Evolutionary conservation across 164 flowering plant species (phyloP).

Genomic region (Houttuynia cordata): DNA sequence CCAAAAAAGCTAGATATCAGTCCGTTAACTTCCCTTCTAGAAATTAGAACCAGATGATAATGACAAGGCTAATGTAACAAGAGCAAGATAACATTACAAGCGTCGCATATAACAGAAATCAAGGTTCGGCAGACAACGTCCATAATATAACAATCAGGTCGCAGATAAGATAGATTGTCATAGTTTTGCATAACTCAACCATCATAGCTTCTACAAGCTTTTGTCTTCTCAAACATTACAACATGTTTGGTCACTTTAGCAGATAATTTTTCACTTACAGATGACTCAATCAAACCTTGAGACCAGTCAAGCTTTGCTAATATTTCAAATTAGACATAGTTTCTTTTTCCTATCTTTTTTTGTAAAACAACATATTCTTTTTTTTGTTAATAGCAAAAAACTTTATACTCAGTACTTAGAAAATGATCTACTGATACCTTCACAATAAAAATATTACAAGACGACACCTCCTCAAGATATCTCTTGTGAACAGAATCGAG

Average conservation of each 20-base stretch:
- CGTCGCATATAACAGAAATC: too few relatives aligned
- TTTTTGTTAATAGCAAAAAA: too few relatives aligned
- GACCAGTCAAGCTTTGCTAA: neutral
- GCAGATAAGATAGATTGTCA: too few relatives aligned
- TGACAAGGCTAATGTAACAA: too few relatives aligned
- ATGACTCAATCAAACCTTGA: neutral
- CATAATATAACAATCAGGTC: too few relatives aligned
- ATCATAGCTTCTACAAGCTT: neutral
- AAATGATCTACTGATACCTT: slow-evolving; percentile 29
- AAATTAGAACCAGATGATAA: too few relatives aligned
- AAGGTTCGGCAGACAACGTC: too few relatives aligned
- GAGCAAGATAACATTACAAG: neutral
- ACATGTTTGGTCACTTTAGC: neutral
- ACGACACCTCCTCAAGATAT: slow-evolving; percentile 59
- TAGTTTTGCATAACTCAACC: too few relatives aligned
- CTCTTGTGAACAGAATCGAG: slow-evolving; percentile 47
- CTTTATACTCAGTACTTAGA: too few relatives aligned
- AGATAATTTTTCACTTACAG: neutral
- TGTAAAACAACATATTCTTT: too few relatives aligned
- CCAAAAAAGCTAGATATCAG: neutral
- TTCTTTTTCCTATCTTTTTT: too few relatives aligned
- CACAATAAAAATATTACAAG: slow-evolving; percentile 58
- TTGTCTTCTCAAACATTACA: neutral
- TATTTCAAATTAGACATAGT: too few relatives aligned
- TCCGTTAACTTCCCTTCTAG: neutral